phyloP scores from a whole-genome alignment of 352 stramenopile species.

The Globisporangium cystogenes region DNA sequence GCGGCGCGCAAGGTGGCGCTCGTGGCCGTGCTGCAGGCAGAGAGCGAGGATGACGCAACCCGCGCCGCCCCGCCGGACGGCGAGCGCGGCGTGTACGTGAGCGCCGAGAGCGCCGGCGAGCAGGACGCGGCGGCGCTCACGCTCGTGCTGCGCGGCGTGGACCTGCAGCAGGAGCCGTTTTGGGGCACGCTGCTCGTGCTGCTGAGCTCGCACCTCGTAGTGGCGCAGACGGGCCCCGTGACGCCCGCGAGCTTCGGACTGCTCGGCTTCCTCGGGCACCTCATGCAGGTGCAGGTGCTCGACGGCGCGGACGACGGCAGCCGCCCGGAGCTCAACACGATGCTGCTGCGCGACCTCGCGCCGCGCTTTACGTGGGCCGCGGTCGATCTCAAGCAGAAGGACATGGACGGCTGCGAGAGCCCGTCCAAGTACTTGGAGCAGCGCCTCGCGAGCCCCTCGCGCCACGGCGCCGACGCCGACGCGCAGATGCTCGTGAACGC shows the following conservation, averaged over 20 bases:
- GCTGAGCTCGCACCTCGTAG: conserved; percentile 51
- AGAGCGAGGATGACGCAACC: conserved; percentile 11
- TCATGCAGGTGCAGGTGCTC: conserved; percentile 41
- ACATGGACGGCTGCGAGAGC: conserved; percentile 66
- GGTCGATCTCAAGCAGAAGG: conserved; percentile 74
- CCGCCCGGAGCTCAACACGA: conserved; percentile 24
- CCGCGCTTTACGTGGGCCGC: conserved; percentile 62
- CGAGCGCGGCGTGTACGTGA: conserved; percentile 57
- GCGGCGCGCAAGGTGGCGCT: conserved; percentile 46
- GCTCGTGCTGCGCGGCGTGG: conserved; percentile 43
- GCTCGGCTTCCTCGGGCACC: conserved; percentile 43
- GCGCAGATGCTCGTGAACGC: conserved; percentile 43
- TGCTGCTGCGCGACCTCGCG: conserved; percentile 43
- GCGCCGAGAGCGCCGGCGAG: conserved; percentile 33
- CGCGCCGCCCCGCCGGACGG: not conserved
- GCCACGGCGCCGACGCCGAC: conserved; percentile 30
- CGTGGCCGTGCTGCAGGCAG: conserved; percentile 41
- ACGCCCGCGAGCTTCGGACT: conserved; percentile 29
- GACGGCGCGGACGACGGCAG: conserved; percentile 9
- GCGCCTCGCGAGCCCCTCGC: conserved; percentile 35
- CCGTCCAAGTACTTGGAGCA: conserved; percentile 65
- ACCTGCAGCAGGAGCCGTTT: conserved; percentile 40
- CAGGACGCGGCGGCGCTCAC: conserved; percentile 46
- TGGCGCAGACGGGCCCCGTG: conserved; percentile 33
- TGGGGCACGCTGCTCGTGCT: conserved; percentile 62